Percentiles rank a stretch among this genome's conserved stretches.
Evolutionary conservation across 768 basidiomycete species (phyloP).

Genomic region (Candolleomyces aberdarensis): DNA sequence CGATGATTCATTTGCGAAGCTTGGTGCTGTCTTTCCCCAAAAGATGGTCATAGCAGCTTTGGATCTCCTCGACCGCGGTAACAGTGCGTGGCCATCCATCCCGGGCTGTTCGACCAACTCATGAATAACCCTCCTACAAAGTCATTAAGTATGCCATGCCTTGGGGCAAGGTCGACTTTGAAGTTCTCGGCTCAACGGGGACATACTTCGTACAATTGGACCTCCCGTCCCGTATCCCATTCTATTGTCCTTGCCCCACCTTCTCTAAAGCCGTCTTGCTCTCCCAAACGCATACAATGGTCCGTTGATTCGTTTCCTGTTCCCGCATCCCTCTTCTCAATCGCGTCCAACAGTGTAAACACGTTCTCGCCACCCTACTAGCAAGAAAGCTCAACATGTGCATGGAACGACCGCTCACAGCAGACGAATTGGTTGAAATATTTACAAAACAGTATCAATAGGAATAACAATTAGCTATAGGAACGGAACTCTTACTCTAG

Average conservation of each 20-base stretch:
- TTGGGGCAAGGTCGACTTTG: conserved; percentile 58
- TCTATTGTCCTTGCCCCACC: conserved; percentile 75
- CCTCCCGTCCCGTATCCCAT: conserved; percentile 36
- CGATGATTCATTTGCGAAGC: conserved; percentile 3
- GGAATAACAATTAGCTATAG: neutral
- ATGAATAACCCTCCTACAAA: conserved; percentile 16
- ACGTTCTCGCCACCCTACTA: conserved; percentile 64
- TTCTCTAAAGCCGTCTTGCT: conserved; percentile 64
- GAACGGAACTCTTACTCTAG: too few species aligned
- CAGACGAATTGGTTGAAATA: conserved; percentile 47
- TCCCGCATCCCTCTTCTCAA: conserved; percentile 1
- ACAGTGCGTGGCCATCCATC: conserved; percentile 40
- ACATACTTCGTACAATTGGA: conserved; percentile 58
- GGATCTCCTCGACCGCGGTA: conserved; percentile 71
- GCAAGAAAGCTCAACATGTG: conserved; percentile 52
- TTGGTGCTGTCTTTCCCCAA: conserved; percentile 51
- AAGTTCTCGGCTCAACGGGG: conserved; percentile 65
- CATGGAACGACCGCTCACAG: conserved; percentile 43
- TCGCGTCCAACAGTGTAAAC: conserved; percentile 61
- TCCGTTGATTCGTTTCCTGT: conserved; percentile 21
- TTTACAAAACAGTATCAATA: conserved; percentile 32
- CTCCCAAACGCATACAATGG: conserved; percentile 63
- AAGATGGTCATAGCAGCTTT: conserved; percentile 64
- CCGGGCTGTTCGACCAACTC: neutral
- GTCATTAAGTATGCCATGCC: conserved; percentile 60